phyloP scores from a whole-genome alignment of 2,329 filamentous ascomycete species.

The Cytospora chrysosperma region DNA sequence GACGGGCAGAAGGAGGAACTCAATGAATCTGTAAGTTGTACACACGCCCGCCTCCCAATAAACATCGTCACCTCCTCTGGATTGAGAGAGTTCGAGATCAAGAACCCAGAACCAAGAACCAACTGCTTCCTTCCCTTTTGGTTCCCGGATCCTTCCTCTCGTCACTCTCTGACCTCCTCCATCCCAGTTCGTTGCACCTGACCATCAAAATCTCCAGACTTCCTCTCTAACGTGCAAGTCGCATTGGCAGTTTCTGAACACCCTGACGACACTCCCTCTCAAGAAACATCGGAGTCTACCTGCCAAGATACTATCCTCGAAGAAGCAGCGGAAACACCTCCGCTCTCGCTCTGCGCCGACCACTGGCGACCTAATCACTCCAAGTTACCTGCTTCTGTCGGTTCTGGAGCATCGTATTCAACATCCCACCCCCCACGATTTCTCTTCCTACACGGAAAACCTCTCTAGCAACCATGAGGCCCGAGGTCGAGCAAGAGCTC shows the following conservation, averaged over 20 bases:
- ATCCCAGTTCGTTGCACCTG: background rate
- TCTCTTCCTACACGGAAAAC: slow-evolving; percentile 22
- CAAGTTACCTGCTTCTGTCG: slow-evolving; percentile 22
- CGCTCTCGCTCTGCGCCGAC: background rate
- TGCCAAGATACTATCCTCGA: background rate
- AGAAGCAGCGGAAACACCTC: slow-evolving; percentile 4
- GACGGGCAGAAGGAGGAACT: slow-evolving; percentile 17
- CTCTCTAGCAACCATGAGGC: slow-evolving; percentile 69
- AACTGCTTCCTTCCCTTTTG: background rate
- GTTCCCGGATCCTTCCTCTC: slow-evolving; percentile 5
- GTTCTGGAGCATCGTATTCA: slow-evolving; percentile 20
- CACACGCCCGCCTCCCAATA: background rate
- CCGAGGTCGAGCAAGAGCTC: slow-evolving; percentile 98
- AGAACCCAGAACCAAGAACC: background rate
- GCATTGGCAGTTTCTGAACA: slow-evolving; percentile 10
- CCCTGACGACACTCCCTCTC: slow-evolving; percentile 6
- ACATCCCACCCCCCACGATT: background rate
- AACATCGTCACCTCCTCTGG: slow-evolving; percentile 2
- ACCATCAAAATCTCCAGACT: background rate
- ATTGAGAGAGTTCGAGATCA: background rate
- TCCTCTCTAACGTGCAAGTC: slow-evolving; percentile 16
- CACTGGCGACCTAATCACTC: slow-evolving; percentile 5
- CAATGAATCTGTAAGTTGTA: slow-evolving; percentile 13
- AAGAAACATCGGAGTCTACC: background rate
- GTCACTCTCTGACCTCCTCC: background rate